Evolutionary conservation across 2,329 filamentous ascomycete genomes (phyloP).

Genomic region (Tolypocladium guangdongense): DNA sequence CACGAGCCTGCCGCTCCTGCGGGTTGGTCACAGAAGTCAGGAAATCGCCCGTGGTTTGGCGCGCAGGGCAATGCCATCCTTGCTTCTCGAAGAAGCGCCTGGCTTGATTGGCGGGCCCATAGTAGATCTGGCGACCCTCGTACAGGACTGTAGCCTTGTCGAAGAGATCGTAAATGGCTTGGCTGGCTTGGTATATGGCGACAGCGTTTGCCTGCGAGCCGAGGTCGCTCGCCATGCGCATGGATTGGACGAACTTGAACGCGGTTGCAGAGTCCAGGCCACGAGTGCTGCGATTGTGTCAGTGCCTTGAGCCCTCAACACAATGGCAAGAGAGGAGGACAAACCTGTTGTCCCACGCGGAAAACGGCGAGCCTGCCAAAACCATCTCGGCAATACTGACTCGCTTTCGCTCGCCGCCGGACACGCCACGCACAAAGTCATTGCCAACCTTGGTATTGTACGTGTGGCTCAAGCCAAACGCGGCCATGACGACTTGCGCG

Average conservation of each 20-base stretch:
- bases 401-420: slow-evolving; percentile 64
- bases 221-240: slow-evolving; percentile 55
- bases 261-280: slow-evolving; percentile 67
- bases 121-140: slow-evolving; percentile 69
- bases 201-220: slow-evolving; percentile 51
- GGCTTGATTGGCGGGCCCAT: slow-evolving; percentile 49
- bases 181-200: slow-evolving; percentile 62
- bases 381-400: slow-evolving; percentile 74
- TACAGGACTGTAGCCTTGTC: slow-evolving; percentile 68
- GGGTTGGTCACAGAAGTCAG: slow-evolving; percentile 59
- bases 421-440: slow-evolving; percentile 61
- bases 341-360: slow-evolving; percentile 57
- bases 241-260: slow-evolving; percentile 58
- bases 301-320: not conserved
- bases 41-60: slow-evolving; percentile 61
- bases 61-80: slow-evolving; percentile 55
- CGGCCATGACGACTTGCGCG: slow-evolving; percentile 55
- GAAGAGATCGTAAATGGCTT: slow-evolving; percentile 60
- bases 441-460: slow-evolving; percentile 65
- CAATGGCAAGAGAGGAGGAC: not conserved
- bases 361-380: slow-evolving; percentile 46
- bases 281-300: slow-evolving; percentile 34
- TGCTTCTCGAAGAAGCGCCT: slow-evolving; percentile 56
- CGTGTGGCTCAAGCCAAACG: slow-evolving; percentile 63
- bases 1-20: slow-evolving; percentile 40